Evolutionary conservation across 495 filamentous ascomycete species (phyloP).

Genomic region (Aspergillus nidulans): DNA sequence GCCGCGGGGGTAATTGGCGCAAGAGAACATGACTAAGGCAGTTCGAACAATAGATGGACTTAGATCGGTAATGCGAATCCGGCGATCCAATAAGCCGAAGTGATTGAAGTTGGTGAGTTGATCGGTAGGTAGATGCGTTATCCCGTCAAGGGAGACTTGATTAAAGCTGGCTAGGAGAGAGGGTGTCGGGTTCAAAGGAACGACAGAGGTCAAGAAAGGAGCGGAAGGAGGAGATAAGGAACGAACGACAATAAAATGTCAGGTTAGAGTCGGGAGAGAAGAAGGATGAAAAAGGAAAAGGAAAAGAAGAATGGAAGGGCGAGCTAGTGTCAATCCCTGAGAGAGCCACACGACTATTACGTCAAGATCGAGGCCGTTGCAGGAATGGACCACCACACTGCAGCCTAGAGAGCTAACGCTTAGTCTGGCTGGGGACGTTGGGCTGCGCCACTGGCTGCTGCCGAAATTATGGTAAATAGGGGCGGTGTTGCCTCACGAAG

Average conservation of each 20-base stretch:
- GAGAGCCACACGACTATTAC: slow-evolving; percentile 22
- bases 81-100: background rate
- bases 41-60: background rate
- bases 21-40: slow-evolving; percentile 42
- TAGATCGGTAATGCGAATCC: background rate
- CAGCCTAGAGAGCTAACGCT: slow-evolving; percentile 14
- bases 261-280: slow-evolving; percentile 1
- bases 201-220: slow-evolving; percentile 16
- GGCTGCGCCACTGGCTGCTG: slow-evolving; percentile 23
- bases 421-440: slow-evolving; percentile 16
- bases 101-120: slow-evolving; percentile 1
- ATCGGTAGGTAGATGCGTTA: slow-evolving; percentile 1
- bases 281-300: slow-evolving; percentile 3
- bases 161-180: background rate
- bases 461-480: slow-evolving; percentile 12
- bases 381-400: slow-evolving; percentile 12
- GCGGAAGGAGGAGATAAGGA: slow-evolving; percentile 4
- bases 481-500: slow-evolving; percentile 2
- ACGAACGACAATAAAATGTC: slow-evolving; percentile 6
- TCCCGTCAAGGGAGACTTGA: slow-evolving; percentile 24
- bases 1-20: slow-evolving; percentile 48
- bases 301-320: slow-evolving; percentile 14
- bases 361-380: slow-evolving; percentile 16
- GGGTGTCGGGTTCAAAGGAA: slow-evolving; percentile 13
- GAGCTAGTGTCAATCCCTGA: slow-evolving; percentile 14